Conservation (phyloP, 768 basidiomycete genomes). For the Pulveroboletus sp. region DNA sequence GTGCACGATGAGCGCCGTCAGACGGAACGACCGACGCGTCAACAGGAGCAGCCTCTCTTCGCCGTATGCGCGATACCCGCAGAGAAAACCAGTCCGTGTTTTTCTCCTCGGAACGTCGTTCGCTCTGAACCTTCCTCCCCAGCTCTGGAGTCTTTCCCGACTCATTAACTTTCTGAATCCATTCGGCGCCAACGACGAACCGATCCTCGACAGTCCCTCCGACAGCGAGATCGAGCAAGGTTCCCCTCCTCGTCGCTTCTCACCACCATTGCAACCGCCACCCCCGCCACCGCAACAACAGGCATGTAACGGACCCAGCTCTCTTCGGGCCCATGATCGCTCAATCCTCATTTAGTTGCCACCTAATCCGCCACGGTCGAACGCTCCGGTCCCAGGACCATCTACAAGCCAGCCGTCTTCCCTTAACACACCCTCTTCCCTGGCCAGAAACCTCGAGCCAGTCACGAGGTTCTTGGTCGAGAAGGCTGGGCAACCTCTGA, state of each 20-base stretch:
- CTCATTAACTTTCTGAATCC: slow-evolving; percentile 53
- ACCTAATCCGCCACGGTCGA: slow-evolving; percentile 16
- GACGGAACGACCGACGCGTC: slow-evolving; percentile 41
- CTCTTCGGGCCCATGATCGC: slow-evolving; percentile 17
- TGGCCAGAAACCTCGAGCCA: slow-evolving; percentile 44
- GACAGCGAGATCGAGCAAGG: slow-evolving; percentile 29
- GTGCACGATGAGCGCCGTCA: slow-evolving; percentile 52
- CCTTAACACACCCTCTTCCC: slow-evolving; percentile 21
- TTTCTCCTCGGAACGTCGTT: neutral
- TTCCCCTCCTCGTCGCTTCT: slow-evolving; percentile 23
- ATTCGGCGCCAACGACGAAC: slow-evolving; percentile 25
- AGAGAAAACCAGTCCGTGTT: slow-evolving; percentile 47
- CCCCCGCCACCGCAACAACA: slow-evolving; percentile 23
- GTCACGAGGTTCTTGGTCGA: slow-evolving; percentile 47
- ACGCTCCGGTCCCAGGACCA: slow-evolving; percentile 13
- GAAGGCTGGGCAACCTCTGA: slow-evolving; percentile 46
- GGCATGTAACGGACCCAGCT: slow-evolving; percentile 23
- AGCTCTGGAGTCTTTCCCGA: slow-evolving; percentile 51
- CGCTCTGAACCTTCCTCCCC: slow-evolving; percentile 9
- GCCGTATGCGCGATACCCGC: slow-evolving; percentile 50
- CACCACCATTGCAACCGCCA: slow-evolving; percentile 22
- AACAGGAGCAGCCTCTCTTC: slow-evolving; percentile 39
- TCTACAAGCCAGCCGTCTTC: slow-evolving; percentile 19
- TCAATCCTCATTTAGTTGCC: slow-evolving; percentile 25
- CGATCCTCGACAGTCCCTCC: slow-evolving; percentile 15